A percentile compares a stretch with the other conserved stretches of the same genome.
phyloP scores from a whole-genome alignment of 345 rosid species.

The Excoecaria agallocha region DNA sequence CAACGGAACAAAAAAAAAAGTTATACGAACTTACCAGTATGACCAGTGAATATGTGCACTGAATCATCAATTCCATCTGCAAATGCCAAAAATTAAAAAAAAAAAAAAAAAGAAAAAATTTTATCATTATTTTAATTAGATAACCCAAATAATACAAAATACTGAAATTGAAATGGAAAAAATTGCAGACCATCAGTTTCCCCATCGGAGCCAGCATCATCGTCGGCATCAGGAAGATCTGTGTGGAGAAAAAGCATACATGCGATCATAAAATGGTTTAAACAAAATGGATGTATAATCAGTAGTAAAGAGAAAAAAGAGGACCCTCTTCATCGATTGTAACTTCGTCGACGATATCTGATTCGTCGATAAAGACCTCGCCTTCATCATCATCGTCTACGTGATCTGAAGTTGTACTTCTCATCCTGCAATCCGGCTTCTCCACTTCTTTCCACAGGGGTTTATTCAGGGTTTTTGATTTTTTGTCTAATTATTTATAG shows the following conservation, averaged over 20 bases:
- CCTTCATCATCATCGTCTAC: conserved; percentile 24
- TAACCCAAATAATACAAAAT: neutral
- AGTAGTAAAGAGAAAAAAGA: neutral
- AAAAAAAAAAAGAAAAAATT: neutral
- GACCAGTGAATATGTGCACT: conserved; percentile 83
- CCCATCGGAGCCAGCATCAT: conserved; percentile 39
- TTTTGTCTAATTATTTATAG: too few relatives aligned
- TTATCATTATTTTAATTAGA: neutral
- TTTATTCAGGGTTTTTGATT: too few relatives aligned
- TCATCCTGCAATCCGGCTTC: too few relatives aligned
- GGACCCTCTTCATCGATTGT: conserved; percentile 77
- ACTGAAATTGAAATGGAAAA: neutral
- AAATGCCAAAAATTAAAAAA: conserved; percentile 11
- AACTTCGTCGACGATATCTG: conserved; percentile 67
- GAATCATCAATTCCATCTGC: conserved; percentile 81
- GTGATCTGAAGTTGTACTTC: neutral
- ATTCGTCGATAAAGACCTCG: conserved; percentile 62
- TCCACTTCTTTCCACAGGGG: neutral
- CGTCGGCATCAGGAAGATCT: conserved; percentile 71
- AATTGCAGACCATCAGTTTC: conserved; percentile 21
- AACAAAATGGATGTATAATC: too few relatives aligned
- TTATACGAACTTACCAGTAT: conserved; percentile 45
- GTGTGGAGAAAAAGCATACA: neutral
- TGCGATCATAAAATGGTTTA: neutral
- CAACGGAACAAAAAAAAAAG: neutral